Percentiles rank a stretch among this genome's conserved stretches.
Conservation (phyloP, 1,139 yeast genomes). For the Kazachstania sp. region DNA sequence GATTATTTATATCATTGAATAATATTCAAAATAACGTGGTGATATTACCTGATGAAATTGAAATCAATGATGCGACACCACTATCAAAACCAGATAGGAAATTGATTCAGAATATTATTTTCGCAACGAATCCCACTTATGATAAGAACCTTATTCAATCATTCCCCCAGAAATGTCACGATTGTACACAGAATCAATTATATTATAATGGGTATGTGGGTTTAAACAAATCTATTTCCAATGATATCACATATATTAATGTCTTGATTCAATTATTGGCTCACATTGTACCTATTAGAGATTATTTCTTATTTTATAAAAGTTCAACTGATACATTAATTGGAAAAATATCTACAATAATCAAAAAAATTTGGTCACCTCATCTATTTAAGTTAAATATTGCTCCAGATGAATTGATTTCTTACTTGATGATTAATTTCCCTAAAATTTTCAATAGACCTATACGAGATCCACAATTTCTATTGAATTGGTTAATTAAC, state of each 20-base stretch:
- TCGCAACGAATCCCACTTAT: slow-evolving; percentile 47
- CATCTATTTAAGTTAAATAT: slow-evolving; percentile 50
- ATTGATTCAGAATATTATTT: slow-evolving; percentile 43
- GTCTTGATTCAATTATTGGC: slow-evolving; percentile 49
- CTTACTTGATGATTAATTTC: slow-evolving; percentile 34
- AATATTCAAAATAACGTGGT: slow-evolving; percentile 40
- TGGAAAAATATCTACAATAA: slow-evolving; percentile 37
- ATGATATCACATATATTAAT: slow-evolving; percentile 32
- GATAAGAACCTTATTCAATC: slow-evolving; percentile 29
- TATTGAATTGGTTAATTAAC: slow-evolving; percentile 54
- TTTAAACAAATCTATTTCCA: slow-evolving; percentile 39
- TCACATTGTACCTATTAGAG: slow-evolving; percentile 47
- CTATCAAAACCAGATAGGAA: neutral
- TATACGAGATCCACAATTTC: slow-evolving; percentile 45
- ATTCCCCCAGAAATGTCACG: slow-evolving; percentile 30
- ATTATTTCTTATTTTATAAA: slow-evolving; percentile 37
- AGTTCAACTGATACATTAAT: slow-evolving; percentile 27
- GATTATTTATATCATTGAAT: slow-evolving; percentile 50
- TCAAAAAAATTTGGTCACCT: slow-evolving; percentile 58
- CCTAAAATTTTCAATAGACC: slow-evolving; percentile 34
- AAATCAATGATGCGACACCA: slow-evolving; percentile 4
- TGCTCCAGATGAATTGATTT: slow-evolving; percentile 60
- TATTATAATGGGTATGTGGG: slow-evolving; percentile 63
- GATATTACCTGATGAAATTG: slow-evolving; percentile 46
- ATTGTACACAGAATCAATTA: slow-evolving; percentile 35